Evolutionary conservation across 352 stramenopile species (phyloP).

Genomic region (Pythium brassicae): DNA sequence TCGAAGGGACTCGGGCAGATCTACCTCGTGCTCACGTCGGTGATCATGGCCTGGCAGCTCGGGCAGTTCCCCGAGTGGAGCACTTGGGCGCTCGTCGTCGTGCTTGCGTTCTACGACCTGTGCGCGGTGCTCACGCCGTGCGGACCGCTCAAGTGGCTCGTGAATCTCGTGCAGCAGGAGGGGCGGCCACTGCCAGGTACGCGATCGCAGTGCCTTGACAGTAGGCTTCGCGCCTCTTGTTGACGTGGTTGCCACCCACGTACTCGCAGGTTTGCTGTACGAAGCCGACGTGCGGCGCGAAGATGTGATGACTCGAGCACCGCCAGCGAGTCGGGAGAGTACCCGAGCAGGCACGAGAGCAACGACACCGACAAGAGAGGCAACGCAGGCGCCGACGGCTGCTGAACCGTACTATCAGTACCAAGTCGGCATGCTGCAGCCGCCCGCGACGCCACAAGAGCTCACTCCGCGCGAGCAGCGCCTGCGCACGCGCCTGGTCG

Average conservation of each 20-base stretch:
- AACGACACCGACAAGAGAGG: slow-evolving; percentile 1
- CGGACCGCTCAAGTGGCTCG: slow-evolving; percentile 95
- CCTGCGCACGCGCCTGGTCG: slow-evolving; percentile 37
- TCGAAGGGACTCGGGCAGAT: slow-evolving; percentile 87
- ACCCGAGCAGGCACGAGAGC: background rate
- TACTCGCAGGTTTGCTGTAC: slow-evolving; percentile 53
- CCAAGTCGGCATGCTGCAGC: slow-evolving; percentile 37
- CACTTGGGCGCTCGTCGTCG: slow-evolving; percentile 89
- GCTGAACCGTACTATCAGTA: slow-evolving; percentile 74
- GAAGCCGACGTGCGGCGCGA: slow-evolving; percentile 61
- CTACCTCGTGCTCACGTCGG: slow-evolving; percentile 94
- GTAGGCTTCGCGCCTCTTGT: background rate
- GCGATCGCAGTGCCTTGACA: background rate
- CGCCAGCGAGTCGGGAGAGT: slow-evolving; percentile 9
- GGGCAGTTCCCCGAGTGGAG: slow-evolving; percentile 95
- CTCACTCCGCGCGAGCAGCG: slow-evolving; percentile 52
- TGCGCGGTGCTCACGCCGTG: slow-evolving; percentile 99
- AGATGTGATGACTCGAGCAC: slow-evolving; percentile 15
- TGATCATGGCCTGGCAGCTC: slow-evolving; percentile 98
- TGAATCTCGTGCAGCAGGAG: slow-evolving; percentile 93
- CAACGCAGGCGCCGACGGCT: slow-evolving; percentile 8
- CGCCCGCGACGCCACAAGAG: slow-evolving; percentile 22
- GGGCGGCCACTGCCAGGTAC: slow-evolving; percentile 85
- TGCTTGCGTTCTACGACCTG: slow-evolving; percentile 98
- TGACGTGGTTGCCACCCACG: background rate